Evolutionary conservation across 2,329 filamentous ascomycete species (phyloP).

Genomic region (Hyphodiscus sp.): DNA sequence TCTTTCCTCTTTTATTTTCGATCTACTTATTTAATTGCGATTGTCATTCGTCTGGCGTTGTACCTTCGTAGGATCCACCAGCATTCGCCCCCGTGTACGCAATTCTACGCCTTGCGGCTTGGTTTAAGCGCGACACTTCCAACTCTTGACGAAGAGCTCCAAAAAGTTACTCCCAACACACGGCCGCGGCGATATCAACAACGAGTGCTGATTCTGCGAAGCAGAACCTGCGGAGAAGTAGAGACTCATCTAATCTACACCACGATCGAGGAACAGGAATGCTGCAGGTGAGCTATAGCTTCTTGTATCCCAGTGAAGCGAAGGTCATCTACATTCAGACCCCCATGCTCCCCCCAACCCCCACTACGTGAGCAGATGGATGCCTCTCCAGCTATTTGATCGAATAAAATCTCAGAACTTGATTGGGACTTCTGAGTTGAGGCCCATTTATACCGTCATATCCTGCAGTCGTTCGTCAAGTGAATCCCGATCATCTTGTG

Average conservation of each 20-base stretch:
- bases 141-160: background rate
- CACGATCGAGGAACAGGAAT: slow-evolving; percentile 19
- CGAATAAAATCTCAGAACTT: background rate
- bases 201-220: slow-evolving; percentile 8
- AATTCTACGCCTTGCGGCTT: slow-evolving; percentile 11
- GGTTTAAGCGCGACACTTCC: background rate
- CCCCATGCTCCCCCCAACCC: slow-evolving; percentile 5
- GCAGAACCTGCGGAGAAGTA: background rate
- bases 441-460: background rate
- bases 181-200: slow-evolving; percentile 19
- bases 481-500: background rate
- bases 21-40: background rate
- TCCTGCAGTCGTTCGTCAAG: slow-evolving; percentile 3
- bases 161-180: slow-evolving; percentile 3
- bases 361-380: slow-evolving; percentile 4
- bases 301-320: background rate
- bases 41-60: slow-evolving; percentile 1
- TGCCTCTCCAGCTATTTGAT: background rate
- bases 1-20: background rate
- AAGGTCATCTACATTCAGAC: background rate
- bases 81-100: slow-evolving; percentile 12
- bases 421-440: background rate
- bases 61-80: slow-evolving; percentile 5
- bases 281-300: slow-evolving; percentile 28
- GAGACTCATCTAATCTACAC: background rate